phyloP scores from a whole-genome alignment of 371 early-diverging fungal genomes.

The Mucor velutinosus region DNA sequence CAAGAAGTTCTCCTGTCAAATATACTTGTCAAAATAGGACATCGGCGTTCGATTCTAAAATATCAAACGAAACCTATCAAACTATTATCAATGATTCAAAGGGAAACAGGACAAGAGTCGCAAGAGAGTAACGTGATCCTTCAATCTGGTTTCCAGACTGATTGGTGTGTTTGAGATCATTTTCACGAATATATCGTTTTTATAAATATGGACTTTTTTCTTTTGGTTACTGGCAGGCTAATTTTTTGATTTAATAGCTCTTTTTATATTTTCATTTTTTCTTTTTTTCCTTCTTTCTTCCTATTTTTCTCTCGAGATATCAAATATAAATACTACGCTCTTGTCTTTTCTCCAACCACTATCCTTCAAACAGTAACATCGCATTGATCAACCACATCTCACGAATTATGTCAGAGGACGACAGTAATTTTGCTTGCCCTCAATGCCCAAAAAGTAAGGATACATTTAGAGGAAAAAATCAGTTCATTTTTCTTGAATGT shows the following conservation, averaged over 20 bases:
- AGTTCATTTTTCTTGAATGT: background rate
- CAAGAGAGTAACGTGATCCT: constrained; percentile 3
- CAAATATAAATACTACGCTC: background rate
- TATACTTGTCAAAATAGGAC: background rate
- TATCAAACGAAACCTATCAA: constrained; percentile 5
- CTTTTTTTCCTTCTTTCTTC: background rate
- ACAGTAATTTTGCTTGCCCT: constrained; percentile 6
- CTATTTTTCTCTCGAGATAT: background rate
- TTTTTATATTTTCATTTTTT: background rate
- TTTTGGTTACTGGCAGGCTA: background rate
- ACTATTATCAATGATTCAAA: background rate
- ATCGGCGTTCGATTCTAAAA: background rate
- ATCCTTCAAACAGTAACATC: background rate
- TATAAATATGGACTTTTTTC: constrained; percentile 1
- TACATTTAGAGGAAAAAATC: background rate
- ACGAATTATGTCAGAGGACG: constrained; percentile 1
- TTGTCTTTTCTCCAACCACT: background rate
- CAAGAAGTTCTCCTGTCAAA: background rate
- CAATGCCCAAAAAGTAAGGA: constrained; percentile 29
- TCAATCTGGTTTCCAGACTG: background rate
- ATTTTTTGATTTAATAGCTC: background rate
- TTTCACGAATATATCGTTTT: background rate
- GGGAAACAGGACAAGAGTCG: background rate
- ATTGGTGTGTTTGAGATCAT: constrained; percentile 4
- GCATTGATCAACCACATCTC: background rate